A percentile compares a stretch with the other conserved stretches of the same genome.
These are phyloP conservation scores for Cryptomeria japonica DNA, from an alignment of 75 land plant genomes.

Conservation along the genomic window DNA sequence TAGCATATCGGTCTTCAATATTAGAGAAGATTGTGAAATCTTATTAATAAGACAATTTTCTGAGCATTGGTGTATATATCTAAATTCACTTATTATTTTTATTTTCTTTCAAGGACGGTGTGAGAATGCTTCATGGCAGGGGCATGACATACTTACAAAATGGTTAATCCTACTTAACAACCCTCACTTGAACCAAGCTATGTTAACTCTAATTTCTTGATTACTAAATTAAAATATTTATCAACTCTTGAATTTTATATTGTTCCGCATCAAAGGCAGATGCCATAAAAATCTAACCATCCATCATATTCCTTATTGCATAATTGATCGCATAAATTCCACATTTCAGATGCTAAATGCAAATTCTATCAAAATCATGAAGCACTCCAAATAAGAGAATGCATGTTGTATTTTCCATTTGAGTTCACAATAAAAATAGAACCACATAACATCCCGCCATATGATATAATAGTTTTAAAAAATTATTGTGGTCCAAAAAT, in stretches of 20 bases:
- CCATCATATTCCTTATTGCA: neutral
- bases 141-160: no score
- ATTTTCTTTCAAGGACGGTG: no score
- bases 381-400: neutral
- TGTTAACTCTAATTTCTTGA: neutral
- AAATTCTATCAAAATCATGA: neutral
- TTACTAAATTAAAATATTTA: no score
- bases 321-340: neutral
- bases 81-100: no score
- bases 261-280: neutral
- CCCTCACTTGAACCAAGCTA: neutral
- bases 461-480: neutral
- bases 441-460: neutral
- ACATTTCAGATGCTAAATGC: neutral
- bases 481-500: neutral
- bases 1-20: no score
- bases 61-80: no score
- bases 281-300: neutral
- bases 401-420: neutral
- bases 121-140: no score
- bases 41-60: no score
- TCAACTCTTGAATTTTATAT: neutral
- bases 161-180: no score
- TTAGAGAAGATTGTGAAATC: no score
- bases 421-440: neutral